These are phyloP conservation scores for Trametes cingulata DNA, from an alignment of 768 basidiomycete species.

Conservation along the genomic window DNA sequence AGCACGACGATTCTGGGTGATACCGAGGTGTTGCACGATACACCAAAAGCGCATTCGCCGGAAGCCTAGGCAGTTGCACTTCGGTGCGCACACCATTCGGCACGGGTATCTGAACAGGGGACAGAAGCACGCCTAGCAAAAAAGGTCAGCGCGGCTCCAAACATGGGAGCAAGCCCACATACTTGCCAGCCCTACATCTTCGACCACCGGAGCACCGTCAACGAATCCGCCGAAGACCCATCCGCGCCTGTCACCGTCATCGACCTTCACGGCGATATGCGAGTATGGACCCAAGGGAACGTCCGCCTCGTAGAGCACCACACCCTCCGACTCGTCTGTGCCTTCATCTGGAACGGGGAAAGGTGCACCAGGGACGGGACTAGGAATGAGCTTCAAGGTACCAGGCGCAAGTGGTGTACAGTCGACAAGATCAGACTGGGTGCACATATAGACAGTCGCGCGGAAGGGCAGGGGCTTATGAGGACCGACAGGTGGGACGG, in stretches of 20 bases:
- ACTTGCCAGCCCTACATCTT: slow-evolving; percentile 46
- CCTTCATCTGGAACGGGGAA: slow-evolving; percentile 75
- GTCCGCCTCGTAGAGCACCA: slow-evolving; percentile 61
- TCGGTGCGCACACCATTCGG: slow-evolving; percentile 39
- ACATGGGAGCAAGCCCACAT: slow-evolving; percentile 26
- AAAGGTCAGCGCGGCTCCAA: not conserved
- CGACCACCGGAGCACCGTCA: slow-evolving; percentile 33
- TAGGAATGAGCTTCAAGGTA: slow-evolving; percentile 62
- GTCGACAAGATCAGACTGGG: slow-evolving; percentile 1
- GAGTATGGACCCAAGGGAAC: slow-evolving; percentile 32
- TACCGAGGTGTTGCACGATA: slow-evolving; percentile 52
- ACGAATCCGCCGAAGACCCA: slow-evolving; percentile 64
- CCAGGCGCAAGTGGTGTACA: slow-evolving; percentile 38
- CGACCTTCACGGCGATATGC: slow-evolving; percentile 57
- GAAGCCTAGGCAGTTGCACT: slow-evolving; percentile 54
- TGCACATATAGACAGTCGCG: slow-evolving; percentile 52
- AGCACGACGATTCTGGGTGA: slow-evolving; percentile 28
- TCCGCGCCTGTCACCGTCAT: slow-evolving; percentile 51
- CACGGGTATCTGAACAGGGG: slow-evolving; percentile 10
- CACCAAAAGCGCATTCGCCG: slow-evolving; percentile 63
- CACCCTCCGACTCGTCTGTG: slow-evolving; percentile 72
- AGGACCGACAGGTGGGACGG: slow-evolving; percentile 51
- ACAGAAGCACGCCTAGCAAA: slow-evolving; percentile 5
- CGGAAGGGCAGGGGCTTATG: slow-evolving; percentile 46
- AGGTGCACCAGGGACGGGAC: slow-evolving; percentile 47